phyloP scores from a whole-genome alignment of 176 grass and related monocot genomes.

The Carex myosuroides region DNA sequence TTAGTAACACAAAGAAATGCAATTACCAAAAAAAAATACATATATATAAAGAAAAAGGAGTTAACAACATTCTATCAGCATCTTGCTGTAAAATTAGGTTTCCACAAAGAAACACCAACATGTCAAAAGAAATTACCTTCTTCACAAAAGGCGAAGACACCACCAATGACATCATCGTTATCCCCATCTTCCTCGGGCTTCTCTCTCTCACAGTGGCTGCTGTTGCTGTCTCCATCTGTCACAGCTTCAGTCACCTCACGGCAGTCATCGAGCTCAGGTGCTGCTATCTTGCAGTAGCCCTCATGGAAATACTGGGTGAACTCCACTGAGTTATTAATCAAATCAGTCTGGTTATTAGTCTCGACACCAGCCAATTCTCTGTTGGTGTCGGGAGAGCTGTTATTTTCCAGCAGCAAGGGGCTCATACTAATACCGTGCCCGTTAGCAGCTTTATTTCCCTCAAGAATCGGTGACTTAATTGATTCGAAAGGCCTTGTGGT shows the following conservation, averaged over 20 bases:
- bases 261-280: constrained; percentile 88
- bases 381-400: neutral
- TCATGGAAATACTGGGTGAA: constrained; percentile 97
- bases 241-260: constrained; percentile 99
- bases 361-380: constrained; percentile 19
- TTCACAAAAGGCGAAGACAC: constrained; percentile 96
- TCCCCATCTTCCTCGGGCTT: constrained; percentile 97
- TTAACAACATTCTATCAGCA: neutral
- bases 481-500: neutral
- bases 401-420: constrained; percentile 11
- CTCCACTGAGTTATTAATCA: constrained; percentile 50
- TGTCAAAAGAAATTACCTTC: constrained; percentile 48
- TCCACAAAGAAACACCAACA: neutral
- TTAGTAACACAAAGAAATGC: neutral
- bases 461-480: neutral
- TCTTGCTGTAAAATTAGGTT: neutral
- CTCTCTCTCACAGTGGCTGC: constrained; percentile 99
- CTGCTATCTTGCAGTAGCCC: constrained; percentile 99
- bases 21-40: too few relatives aligned
- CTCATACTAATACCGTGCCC: neutral
- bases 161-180: constrained; percentile 91
- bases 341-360: constrained; percentile 51
- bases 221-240: constrained; percentile 99
- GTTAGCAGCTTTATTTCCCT: neutral
- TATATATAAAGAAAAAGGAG: neutral